Base-by-base conservation (phyloP, 192 early-diverging fungal species). In the Ambispora gerdemannii region DNA sequence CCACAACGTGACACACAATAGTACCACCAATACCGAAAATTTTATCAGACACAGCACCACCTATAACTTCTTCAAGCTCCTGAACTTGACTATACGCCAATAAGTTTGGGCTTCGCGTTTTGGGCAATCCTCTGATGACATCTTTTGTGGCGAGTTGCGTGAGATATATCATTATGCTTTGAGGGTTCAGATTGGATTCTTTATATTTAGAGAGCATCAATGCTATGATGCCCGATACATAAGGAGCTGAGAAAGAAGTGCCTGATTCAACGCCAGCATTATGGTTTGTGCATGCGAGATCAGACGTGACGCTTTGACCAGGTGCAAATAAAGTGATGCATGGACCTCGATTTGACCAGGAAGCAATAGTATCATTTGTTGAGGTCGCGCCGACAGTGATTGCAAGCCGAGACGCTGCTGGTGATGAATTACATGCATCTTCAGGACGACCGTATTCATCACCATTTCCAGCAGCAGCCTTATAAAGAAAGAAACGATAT, bases 271-370 rank as follows among this genome's bases (percentile, higher is more conserved):
- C 74, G 28, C 3, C 15, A 49, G 36, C 2, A 27, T 11, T 19
- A 4, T 20, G 15, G 1, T 3, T 2, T 36, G 36, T 3, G 33
- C 25, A 38, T 3, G 62, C 22, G 28, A 33, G 22, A 27, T 13
- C n/a, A 19, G 62, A 64, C 15, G 28, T 7, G 4, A 64, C 25
- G 15, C 11, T 11, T 64, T 49, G 11, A 35, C 62, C 83, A 0
- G 82, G 84, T 0, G 80, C 85, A 64, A 82, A 79, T 19, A 87
- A 56, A 53, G 78, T 78, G 2, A 87, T 83, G 32, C 85, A 87
- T 32, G 50, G 67, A 0, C 85, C 85, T 52, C 56, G 76, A 61
- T 87, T 87, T 2, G 81, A 83, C 59, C 80, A 86, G 4, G 52
- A 22, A 0, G 85, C 76, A 50, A 84, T 58, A 11, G 67, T 63